Evolutionary conservation across 805 yeast genomes (phyloP).

Genomic region (Saturnispora mendoncae): DNA sequence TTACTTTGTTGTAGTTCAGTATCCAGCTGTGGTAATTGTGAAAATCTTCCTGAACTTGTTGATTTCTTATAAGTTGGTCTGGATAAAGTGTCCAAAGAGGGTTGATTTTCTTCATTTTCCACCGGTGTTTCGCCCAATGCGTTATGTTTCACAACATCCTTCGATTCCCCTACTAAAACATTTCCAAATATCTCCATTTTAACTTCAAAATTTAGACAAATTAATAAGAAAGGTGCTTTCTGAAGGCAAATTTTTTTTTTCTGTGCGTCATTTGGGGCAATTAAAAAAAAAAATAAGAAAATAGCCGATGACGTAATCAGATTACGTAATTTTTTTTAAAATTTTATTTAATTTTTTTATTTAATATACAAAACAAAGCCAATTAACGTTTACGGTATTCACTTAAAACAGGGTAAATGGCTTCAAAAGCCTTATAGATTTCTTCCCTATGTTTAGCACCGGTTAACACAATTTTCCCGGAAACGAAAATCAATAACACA

Average conservation of each 20-base stretch:
- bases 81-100: background rate
- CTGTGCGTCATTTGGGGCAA: too few species aligned
- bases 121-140: too few species aligned
- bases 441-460: constrained; percentile 99
- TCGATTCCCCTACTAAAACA: too few species aligned
- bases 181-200: too few species aligned
- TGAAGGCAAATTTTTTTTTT: too few species aligned
- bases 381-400: constrained; percentile 70
- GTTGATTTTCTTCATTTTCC: too few species aligned
- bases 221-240: too few species aligned
- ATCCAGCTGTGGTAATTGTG: constrained; percentile 14
- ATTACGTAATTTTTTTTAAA: background rate
- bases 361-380: background rate
- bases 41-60: constrained; percentile 8
- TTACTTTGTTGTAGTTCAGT: constrained; percentile 6
- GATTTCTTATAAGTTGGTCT: constrained; percentile 11
- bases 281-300: too few species aligned
- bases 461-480: constrained; percentile 94
- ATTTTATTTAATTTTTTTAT: too few species aligned
- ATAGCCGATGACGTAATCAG: background rate
- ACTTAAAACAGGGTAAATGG: constrained; percentile 95
- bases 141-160: too few species aligned
- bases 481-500: constrained; percentile 88
- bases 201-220: too few species aligned
- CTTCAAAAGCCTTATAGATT: constrained; percentile 95